Evolutionary conservation across 2,329 filamentous ascomycete species (phyloP).

Genomic region (Dendrostoma leiphaemia): DNA sequence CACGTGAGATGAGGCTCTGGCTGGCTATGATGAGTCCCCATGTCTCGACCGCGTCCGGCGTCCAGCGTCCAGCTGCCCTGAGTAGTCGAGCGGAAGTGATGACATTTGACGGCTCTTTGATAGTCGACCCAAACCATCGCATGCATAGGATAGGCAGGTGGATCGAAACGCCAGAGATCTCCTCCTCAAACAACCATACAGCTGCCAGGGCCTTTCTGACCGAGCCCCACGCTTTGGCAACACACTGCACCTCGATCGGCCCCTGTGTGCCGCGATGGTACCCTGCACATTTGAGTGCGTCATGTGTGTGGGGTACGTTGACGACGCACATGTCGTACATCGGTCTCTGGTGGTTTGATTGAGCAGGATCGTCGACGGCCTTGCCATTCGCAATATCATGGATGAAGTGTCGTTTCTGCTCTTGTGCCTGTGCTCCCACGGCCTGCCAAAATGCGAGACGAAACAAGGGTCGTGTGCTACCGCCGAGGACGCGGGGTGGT

Average conservation of each 20-base stretch:
- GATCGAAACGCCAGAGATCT: no score
- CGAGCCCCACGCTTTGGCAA: background rate
- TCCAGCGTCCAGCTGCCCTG: no score
- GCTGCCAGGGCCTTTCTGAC: background rate
- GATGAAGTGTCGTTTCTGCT: background rate
- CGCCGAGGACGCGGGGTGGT: background rate
- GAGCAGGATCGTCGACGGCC: background rate
- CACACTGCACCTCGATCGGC: background rate
- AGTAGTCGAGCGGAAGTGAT: no score
- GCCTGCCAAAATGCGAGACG: background rate
- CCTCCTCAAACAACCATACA: background rate
- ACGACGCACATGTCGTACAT: slow-evolving; percentile 12
- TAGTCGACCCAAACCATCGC: no score
- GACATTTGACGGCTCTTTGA: no score
- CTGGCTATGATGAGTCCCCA: no score
- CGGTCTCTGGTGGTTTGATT: background rate
- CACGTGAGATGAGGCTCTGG: no score
- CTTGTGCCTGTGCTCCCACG: background rate
- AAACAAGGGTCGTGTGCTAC: no score
- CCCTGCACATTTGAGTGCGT: slow-evolving; percentile 13
- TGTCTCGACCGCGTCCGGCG: no score
- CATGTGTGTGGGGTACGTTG: slow-evolving; percentile 17
- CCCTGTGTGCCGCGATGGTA: background rate
- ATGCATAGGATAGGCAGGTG: no score
- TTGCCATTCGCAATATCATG: background rate